Base-by-base conservation (phyloP, 1,139 yeast species). In the Sporopachydermia cereana region DNA sequence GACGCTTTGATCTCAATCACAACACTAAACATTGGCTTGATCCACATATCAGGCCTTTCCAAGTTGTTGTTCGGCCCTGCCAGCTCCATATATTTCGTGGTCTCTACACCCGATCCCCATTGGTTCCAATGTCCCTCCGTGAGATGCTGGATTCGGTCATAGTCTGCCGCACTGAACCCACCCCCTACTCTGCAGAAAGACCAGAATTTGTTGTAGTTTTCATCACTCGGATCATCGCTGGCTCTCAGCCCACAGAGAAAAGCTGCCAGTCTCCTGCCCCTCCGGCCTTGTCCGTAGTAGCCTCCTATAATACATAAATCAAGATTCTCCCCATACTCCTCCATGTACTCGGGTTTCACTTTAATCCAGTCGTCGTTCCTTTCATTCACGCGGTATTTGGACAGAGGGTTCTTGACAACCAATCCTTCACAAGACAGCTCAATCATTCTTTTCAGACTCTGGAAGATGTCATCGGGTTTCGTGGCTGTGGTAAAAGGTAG, bases 1-100 rank as follows among this genome's bases (percentile, higher is more conserved):
- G 95, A 67, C 0, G 95, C 95, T 57, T 84, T 85, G 7, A 89
- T 76, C 57, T 88, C 95, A n/a, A 91, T 58, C 0, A 89, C 93
- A 1, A 88, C 56, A 1, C 95, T 82, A 41, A 84, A 76, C 31
- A 68, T 63, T 0, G 97, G 96, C 49, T 79, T 67, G 24, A 91
- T 83, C 94, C 95, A 88, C 49, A 71, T 72, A 41, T 70, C 76
- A 0, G 96, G 95, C 17, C 66, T 60, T 48, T 72, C 74, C 9
- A 69, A 61, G n/a, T 46, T 49, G 14, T 48, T 50, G 41, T 46
- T 39, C 41, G 42, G 42, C 2, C 54, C 60, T 0, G 89, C 91
- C 60, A 83, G 81, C 49, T 68, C 67, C 3, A 82, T 52, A 3
- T 69, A 50, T n/a, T 65, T 62, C 0, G 55, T 43, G 0, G 78